Percentiles rank a stretch among this genome's conserved stretches.
These are phyloP conservation scores for Lipomyces yamanashiensis DNA, from an alignment of 805 yeast species.

Conservation along the genomic window DNA sequence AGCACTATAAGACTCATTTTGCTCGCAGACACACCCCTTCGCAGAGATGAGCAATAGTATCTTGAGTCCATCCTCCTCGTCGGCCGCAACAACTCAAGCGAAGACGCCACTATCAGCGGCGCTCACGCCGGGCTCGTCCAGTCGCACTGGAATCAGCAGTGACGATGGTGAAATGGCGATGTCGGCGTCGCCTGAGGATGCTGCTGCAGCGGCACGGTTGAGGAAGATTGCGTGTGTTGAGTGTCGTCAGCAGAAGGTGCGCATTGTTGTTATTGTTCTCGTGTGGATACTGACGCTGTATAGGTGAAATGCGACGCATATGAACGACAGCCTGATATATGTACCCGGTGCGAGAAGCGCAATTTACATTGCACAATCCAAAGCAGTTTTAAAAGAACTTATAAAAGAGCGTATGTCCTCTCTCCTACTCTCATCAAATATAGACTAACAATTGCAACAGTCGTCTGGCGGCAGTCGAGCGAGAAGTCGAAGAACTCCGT, in stretches of 20 bases:
- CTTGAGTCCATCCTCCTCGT: not conserved
- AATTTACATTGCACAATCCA: conserved; percentile 72
- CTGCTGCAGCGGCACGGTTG: conserved; percentile 9
- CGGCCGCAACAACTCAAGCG: not conserved
- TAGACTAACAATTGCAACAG: conserved; percentile 35
- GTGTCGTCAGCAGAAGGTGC: conserved; percentile 87
- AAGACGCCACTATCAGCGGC: conserved; percentile 2
- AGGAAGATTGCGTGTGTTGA: conserved; percentile 82
- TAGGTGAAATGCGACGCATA: conserved; percentile 81
- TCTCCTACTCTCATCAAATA: not conserved
- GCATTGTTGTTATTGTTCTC: conserved; percentile 2
- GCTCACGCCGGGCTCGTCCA: conserved; percentile 12
- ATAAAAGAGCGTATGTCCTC: conserved; percentile 73
- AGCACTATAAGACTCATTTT: not conserved
- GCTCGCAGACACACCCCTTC: not conserved
- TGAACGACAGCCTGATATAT: conserved; percentile 74
- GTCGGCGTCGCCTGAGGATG: conserved; percentile 31
- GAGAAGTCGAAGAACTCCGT: conserved; percentile 72
- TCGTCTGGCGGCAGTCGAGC: conserved; percentile 59
- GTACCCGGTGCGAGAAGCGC: conserved; percentile 78
- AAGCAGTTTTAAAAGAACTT: conserved; percentile 84
- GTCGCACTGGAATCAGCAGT: conserved; percentile 6
- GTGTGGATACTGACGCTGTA: conserved; percentile 10
- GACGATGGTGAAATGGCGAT: conserved; percentile 19
- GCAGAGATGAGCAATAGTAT: not conserved